A percentile compares a stretch with the other conserved stretches of the same genome.
These are phyloP conservation scores for Cordyceps sp. DNA, from an alignment of 2,329 filamentous ascomycete genomes.

Conservation along the genomic window DNA sequence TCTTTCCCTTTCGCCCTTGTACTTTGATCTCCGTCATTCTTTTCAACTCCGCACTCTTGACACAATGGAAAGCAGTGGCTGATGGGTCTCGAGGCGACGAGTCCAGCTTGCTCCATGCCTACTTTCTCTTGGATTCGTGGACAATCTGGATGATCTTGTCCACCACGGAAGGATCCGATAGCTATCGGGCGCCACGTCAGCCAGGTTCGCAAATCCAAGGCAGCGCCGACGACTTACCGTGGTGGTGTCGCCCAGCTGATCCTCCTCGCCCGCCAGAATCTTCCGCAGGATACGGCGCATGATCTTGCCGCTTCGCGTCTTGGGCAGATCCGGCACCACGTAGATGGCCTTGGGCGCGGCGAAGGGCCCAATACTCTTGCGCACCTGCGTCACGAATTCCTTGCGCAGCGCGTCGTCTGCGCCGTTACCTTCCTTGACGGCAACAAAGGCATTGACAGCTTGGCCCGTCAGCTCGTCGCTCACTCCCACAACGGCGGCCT, in stretches of 20 bases:
- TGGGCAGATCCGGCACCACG: slow-evolving; percentile 83
- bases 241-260: slow-evolving; percentile 83
- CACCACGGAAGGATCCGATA: slow-evolving; percentile 81
- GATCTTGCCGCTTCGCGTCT: slow-evolving; percentile 96
- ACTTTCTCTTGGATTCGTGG: slow-evolving; percentile 40
- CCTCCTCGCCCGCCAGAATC: slow-evolving; percentile 93
- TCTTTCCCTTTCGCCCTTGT: too few relatives aligned
- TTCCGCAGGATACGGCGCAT: slow-evolving; percentile 95
- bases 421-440: slow-evolving; percentile 74
- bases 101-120: background rate
- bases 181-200: slow-evolving; percentile 26
- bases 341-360: slow-evolving; percentile 89
- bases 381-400: slow-evolving; percentile 84
- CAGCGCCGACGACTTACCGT: slow-evolving; percentile 43
- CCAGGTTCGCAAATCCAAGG: background rate
- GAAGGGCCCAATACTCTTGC: slow-evolving; percentile 94
- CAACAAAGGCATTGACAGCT: slow-evolving; percentile 91
- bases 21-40: too few relatives aligned
- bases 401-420: slow-evolving; percentile 69
- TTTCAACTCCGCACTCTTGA: too few relatives aligned
- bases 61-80: too few relatives aligned
- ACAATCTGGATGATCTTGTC: slow-evolving; percentile 77
- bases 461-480: slow-evolving; percentile 89
- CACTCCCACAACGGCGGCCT: slow-evolving; percentile 90
- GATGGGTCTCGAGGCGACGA: too few relatives aligned